Evolutionary conservation across 2,329 filamentous ascomycete species (phyloP), one percentile per base, ranked within the genome.

Genomic region (Talaromyces funiculosus): DNA sequence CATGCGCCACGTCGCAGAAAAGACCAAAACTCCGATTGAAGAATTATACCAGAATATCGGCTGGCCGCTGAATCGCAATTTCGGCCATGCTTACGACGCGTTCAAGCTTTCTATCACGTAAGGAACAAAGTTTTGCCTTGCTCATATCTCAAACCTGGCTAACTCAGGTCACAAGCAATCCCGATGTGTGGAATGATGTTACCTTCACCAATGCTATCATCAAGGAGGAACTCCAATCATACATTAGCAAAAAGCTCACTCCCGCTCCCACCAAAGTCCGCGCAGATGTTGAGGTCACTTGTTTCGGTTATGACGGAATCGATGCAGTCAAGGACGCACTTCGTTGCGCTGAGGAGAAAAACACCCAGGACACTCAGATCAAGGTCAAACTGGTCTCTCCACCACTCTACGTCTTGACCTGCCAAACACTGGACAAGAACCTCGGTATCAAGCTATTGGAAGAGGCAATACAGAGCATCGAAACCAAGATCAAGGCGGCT

Each of bases 21-120:
- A 97, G 84, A 96, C 92, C 45, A 87, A 90, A 73, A 90, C 87
- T 31, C 92, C 93, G n/a, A 95, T 99, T 72, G 91, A 97, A 82
- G 84, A 87, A 57, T 85, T 99, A 61, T 99, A 99, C 79, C 88
- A 96, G 82, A 87, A 83, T 68, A 97, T 99, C 74, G 91, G 87
- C 66, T 99, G 95, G 95, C 94, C 95, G 55, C 81, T 99, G 71
- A 96, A 97, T 86, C 92, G 92, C 82, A 96, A 93, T 81, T 99
- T 91, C 74, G 94, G 94, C 57, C 93, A 97, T 78, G 87, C 93
- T 12, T 90, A 97, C 67, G 94, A 99, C 75, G 94, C 95, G 10
- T 99, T 99, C 84, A 99, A 97, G 84, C 88, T 97, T 64, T 96
- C 92, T 67, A 99, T 99, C 81, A 97, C 94, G 89, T 92, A 81